phyloP scores from a whole-genome alignment of 495 filamentous ascomycete genomes.

The Penicillium nucicola region DNA sequence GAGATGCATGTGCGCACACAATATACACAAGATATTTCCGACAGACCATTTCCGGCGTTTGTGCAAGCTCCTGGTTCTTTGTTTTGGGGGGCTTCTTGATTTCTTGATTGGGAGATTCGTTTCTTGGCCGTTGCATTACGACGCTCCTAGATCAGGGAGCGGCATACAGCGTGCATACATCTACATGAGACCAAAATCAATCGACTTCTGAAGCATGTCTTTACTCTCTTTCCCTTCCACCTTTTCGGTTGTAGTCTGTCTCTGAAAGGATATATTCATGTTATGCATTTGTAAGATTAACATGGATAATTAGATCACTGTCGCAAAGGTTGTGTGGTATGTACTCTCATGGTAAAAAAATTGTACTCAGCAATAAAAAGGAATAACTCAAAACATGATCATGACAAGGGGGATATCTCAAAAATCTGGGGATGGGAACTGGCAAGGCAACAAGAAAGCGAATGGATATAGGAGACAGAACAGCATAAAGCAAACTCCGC shows the following conservation, averaged over 20 bases:
- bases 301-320: slow-evolving; percentile 6
- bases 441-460: slow-evolving; percentile 16
- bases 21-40: background rate
- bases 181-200: background rate
- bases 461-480: slow-evolving; percentile 24
- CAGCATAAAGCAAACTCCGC: slow-evolving; percentile 32
- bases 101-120: background rate
- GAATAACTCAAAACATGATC: slow-evolving; percentile 1
- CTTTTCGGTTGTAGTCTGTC: no score
- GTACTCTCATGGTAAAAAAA: slow-evolving; percentile 20
- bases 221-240: no score
- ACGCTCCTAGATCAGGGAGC: no score
- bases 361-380: slow-evolving; percentile 11
- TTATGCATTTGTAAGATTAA: background rate
- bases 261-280: background rate
- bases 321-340: slow-evolving; percentile 14
- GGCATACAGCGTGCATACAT: background rate
- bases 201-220: background rate
- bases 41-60: slow-evolving; percentile 1
- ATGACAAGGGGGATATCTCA: slow-evolving; percentile 22
- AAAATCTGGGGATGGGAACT: slow-evolving; percentile 11
- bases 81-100: background rate
- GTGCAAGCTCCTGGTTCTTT: background rate
- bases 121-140: no score
- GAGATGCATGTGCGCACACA: background rate